Evolutionary conservation across 345 rosid genomes (phyloP), one percentile per base, ranked within the genome.

Genomic region (Citrus trifoliata): DNA sequence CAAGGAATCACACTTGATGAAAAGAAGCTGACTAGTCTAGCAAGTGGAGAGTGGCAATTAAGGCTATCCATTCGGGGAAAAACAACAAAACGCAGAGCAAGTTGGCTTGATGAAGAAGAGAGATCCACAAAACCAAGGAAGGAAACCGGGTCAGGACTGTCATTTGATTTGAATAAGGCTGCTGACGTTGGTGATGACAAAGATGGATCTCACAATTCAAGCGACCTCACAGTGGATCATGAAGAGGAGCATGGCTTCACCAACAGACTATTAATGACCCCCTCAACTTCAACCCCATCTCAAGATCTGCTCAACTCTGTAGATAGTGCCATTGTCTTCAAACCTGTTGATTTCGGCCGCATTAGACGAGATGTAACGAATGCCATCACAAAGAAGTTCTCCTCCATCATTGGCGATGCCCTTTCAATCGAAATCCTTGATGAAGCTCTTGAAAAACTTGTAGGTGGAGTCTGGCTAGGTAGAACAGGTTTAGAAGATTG

Each of bases 161-260:
- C 92, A 40, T 94, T 96, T 7, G 99, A 96, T 66, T 85, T 96
- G 63, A 96, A 96, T 59, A 96, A 96, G 83, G 85, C 92, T 4
- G 98, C 85, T 0, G 90, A 93, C 74, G 73, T 80, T 13, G 90
- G 85, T 32, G 93, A 90, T 10, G 95, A 89, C 69, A 87, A 85
- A 86, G 93, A 91, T 33, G 98, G 97, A 13, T 91, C 97, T 4
- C 89, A 76, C 82, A 92, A 90, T 82, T 96, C 98, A 1, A 96
- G 99, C 27, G 98, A 93, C 82, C 88, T 96, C 32, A 96, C 99
- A 0, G 77, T 88, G 6, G 98, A 96, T 71, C 91, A 90, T 3
- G 98, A 93, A 73, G 91, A 85, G 42, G 99, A 90, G 72, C 88
- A 84, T 8, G 86, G 80, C 86, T 86, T 85, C 6, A 78, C 83